Conservation (phyloP, 1,139 yeast species). For the Kodamaea alishanica region DNA sequence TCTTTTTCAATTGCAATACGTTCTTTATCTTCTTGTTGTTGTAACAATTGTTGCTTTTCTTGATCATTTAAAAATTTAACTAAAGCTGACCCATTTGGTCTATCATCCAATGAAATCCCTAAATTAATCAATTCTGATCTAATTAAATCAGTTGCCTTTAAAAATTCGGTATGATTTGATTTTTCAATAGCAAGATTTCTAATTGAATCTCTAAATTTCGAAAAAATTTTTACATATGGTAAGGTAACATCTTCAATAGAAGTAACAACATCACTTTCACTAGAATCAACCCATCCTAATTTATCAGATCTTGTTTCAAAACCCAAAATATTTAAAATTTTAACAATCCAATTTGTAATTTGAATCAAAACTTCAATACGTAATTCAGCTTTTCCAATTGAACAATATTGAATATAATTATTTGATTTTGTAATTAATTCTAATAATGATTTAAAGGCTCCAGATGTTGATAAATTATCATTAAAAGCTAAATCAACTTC, state of each 20-base stretch:
- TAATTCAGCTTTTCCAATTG: slow-evolving; percentile 44
- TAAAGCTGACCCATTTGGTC: slow-evolving; percentile 74
- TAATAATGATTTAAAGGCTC: slow-evolving; percentile 58
- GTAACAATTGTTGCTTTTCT: slow-evolving; percentile 64
- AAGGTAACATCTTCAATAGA: slow-evolving; percentile 64
- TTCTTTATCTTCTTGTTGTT: slow-evolving; percentile 61
- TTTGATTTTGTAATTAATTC: slow-evolving; percentile 72
- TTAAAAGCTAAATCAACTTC: slow-evolving; percentile 76
- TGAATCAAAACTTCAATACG: slow-evolving; percentile 65
- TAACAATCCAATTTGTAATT: slow-evolving; percentile 66
- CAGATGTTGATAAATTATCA: slow-evolving; percentile 81
- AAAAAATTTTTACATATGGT: slow-evolving; percentile 76
- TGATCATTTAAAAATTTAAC: slow-evolving; percentile 70
- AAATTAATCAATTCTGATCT: slow-evolving; percentile 60
- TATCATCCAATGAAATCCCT: slow-evolving; percentile 86
- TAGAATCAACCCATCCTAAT: slow-evolving; percentile 71
- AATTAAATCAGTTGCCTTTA: slow-evolving; percentile 44
- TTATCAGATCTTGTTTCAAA: slow-evolving; percentile 65
- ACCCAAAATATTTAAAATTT: slow-evolving; percentile 69
- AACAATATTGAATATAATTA: slow-evolving; percentile 56
- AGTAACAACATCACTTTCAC: slow-evolving; percentile 13
- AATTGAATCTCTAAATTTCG: slow-evolving; percentile 77
- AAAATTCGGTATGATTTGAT: slow-evolving; percentile 51
- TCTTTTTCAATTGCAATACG: slow-evolving; percentile 41
- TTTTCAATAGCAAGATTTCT: slow-evolving; percentile 70